Conservation (phyloP, 83 land plant species). For the Larix sibirica region DNA sequence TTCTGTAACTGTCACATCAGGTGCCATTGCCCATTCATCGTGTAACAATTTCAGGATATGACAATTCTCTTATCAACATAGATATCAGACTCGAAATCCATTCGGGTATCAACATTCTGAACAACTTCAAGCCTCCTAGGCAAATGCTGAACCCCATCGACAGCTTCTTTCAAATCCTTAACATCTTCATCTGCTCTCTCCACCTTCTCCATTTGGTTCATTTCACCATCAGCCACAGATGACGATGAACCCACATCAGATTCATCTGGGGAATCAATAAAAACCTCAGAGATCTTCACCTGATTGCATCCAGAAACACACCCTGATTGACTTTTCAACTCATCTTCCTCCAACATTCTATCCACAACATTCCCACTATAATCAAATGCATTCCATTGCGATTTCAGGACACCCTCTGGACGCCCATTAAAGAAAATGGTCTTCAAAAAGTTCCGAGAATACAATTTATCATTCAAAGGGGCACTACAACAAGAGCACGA, state of each 20-base stretch:
- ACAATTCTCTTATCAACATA: constrained; percentile 4
- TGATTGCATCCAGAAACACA: constrained; percentile 8
- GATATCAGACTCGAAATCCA: background rate
- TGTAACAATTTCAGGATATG: constrained; percentile 2
- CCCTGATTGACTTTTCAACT: background rate
- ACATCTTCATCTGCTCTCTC: background rate
- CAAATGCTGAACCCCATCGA: background rate
- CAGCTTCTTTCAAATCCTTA: background rate
- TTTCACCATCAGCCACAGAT: background rate
- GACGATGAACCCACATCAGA: background rate
- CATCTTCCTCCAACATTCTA: background rate
- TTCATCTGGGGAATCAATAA: background rate
- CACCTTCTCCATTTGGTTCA: background rate
- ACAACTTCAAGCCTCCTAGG: background rate
- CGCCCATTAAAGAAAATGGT: background rate
- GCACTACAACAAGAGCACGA: background rate
- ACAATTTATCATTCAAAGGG: constrained; percentile 4
- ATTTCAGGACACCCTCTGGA: background rate
- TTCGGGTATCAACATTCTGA: background rate
- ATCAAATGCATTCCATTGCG: background rate
- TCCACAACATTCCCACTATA: background rate
- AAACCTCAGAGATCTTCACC: constrained; percentile 3
- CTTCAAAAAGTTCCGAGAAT: background rate
- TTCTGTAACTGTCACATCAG: background rate
- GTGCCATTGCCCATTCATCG: constrained; percentile 3